phyloP scores from a whole-genome alignment of 2,329 filamentous ascomycete species.

The Aspergillus candidus region DNA sequence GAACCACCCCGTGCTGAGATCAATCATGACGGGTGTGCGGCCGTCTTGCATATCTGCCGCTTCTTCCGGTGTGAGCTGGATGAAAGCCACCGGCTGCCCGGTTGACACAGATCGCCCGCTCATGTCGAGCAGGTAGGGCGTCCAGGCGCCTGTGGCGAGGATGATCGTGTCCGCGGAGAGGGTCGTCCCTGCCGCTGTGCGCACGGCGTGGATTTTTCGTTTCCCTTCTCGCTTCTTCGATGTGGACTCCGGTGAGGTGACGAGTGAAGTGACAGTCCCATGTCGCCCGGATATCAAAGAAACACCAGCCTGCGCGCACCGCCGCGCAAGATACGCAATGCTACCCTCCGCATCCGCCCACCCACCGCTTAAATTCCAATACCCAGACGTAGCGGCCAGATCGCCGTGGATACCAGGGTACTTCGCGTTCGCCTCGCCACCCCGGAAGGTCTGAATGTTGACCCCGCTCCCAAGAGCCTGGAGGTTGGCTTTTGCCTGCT shows the following conservation, averaged over 20 bases:
- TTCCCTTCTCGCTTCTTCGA: conserved; percentile 23
- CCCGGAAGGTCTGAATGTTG: conserved; percentile 45
- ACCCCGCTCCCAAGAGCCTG: conserved; percentile 30
- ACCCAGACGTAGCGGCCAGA: conserved; percentile 74
- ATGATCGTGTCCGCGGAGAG: conserved; percentile 65
- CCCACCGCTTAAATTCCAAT: conserved; percentile 38
- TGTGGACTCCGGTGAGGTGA: conserved; percentile 11
- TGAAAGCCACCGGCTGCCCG: conserved; percentile 70
- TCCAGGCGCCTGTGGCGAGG: conserved; percentile 80
- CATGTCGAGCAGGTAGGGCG: conserved; percentile 65
- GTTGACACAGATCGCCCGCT: conserved; percentile 67
- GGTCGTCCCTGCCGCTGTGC: conserved; percentile 42
- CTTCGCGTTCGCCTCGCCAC: conserved; percentile 63
- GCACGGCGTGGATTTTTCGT: conserved; percentile 50
- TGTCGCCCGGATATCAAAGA: conserved; percentile 14
- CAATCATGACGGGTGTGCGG: conserved; percentile 55
- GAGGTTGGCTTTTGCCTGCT: conserved; percentile 30
- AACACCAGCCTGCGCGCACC: conserved; percentile 35
- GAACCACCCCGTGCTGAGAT: conserved; percentile 42
- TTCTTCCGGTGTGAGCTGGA: conserved; percentile 64
- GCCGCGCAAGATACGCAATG: too few relatives aligned
- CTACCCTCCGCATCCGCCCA: conserved; percentile 12
- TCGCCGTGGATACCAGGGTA: conserved; percentile 40
- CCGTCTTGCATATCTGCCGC: conserved; percentile 48
- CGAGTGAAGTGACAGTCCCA: too few relatives aligned